Evolutionary conservation across 148 eudicot species (phyloP).

Genomic region (Cornus suecica): DNA sequence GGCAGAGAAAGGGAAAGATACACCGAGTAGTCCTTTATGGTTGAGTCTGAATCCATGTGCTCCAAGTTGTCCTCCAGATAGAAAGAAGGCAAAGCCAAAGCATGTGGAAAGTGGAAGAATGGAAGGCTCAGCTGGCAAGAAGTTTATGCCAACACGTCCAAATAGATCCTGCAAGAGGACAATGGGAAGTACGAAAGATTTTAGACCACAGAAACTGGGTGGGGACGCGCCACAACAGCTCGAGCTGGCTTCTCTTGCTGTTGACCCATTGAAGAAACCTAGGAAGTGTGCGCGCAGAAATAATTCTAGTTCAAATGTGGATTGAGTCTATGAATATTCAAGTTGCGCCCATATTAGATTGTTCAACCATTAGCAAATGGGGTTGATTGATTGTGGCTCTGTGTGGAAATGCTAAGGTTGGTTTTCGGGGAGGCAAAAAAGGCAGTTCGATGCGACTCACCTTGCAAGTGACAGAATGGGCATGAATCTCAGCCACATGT

Average conservation of each 20-base stretch:
- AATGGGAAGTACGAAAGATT: conserved; percentile 14
- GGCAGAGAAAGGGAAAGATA: conserved; percentile 23
- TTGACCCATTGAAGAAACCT: conserved; percentile 21
- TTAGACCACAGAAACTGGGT: background rate
- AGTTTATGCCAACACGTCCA: conserved; percentile 12
- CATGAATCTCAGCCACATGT: background rate
- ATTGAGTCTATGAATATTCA: background rate
- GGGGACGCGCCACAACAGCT: conserved; percentile 9
- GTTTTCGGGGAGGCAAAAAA: background rate
- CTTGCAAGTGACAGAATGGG: background rate
- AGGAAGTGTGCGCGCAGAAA: conserved; percentile 24
- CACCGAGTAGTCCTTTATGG: conserved; percentile 25
- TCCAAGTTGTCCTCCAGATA: conserved; percentile 8
- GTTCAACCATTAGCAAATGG: background rate
- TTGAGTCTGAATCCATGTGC: conserved; percentile 49
- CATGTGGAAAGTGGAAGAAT: conserved; percentile 4
- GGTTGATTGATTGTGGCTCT: conserved; percentile 2
- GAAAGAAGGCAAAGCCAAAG: conserved; percentile 7
- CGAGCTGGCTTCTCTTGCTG: conserved; percentile 17
- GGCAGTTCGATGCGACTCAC: background rate
- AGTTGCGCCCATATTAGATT: background rate
- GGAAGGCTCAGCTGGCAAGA: conserved; percentile 13
- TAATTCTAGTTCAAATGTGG: conserved; percentile 10
- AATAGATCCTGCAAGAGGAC: conserved; percentile 28
- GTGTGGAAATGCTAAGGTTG: background rate